phyloP scores from a whole-genome alignment of 2,329 filamentous ascomycete species.

The Calonectria naviculata region DNA sequence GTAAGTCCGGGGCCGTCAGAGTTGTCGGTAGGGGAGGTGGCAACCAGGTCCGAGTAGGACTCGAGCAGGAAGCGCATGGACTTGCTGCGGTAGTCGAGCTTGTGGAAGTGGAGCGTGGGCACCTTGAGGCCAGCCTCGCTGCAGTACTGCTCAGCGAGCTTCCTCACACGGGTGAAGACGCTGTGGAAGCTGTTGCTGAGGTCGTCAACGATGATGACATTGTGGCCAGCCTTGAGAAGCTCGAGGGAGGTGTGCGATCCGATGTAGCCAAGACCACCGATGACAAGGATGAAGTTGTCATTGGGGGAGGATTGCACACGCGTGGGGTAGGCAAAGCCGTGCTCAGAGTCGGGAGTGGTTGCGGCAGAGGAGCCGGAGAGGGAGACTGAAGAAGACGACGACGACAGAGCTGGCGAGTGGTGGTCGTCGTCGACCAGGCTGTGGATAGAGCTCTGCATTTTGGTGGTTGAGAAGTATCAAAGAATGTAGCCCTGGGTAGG shows the following conservation, averaged over 20 bases:
- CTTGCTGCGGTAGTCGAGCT: slow-evolving; percentile 51
- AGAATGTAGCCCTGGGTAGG: background rate
- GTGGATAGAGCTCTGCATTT: background rate
- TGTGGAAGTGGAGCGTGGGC: slow-evolving; percentile 49
- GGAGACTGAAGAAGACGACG: slow-evolving; percentile 5
- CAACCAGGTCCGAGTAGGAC: slow-evolving; percentile 42
- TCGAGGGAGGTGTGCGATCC: slow-evolving; percentile 66
- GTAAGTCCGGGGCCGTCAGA: slow-evolving; percentile 6
- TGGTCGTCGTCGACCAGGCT: background rate
- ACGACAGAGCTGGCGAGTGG: background rate
- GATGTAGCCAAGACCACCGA: slow-evolving; percentile 66
- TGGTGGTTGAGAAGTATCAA: background rate
- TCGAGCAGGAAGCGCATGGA: slow-evolving; percentile 51
- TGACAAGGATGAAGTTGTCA: slow-evolving; percentile 55
- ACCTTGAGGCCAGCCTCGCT: slow-evolving; percentile 11
- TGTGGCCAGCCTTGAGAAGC: slow-evolving; percentile 63
- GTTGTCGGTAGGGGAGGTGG: slow-evolving; percentile 21
- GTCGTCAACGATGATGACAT: slow-evolving; percentile 61
- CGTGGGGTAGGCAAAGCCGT: background rate
- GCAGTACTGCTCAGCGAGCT: slow-evolving; percentile 25
- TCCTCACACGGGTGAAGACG: slow-evolving; percentile 26
- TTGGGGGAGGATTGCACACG: background rate
- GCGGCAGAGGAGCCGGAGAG: slow-evolving; percentile 1
- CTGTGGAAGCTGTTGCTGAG: slow-evolving; percentile 55
- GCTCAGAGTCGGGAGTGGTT: slow-evolving; percentile 11